Percentiles rank a stretch among this genome's conserved stretches.
Conservation (phyloP, 1,284 basidiomycete species). For the Phellinidium pouzarii region DNA sequence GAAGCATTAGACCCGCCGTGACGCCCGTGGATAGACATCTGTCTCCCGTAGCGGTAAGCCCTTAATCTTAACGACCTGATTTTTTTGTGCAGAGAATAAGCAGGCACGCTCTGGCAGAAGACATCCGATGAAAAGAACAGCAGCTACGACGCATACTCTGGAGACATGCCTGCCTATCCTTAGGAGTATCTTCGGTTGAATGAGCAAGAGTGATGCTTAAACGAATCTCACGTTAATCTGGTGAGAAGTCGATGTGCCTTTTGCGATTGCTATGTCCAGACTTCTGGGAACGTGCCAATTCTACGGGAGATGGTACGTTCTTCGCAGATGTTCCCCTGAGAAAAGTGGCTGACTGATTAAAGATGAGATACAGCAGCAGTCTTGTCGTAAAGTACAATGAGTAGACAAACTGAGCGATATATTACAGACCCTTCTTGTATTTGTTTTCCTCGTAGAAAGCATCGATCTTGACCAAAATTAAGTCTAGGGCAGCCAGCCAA, state of each 20-base stretch:
- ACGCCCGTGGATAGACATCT: no score
- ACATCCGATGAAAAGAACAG: no score
- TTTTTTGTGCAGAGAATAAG: no score
- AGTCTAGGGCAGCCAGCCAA: slow-evolving; percentile 13
- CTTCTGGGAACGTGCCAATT: not conserved
- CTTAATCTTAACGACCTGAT: no score
- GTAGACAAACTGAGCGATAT: not conserved
- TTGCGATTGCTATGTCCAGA: not conserved
- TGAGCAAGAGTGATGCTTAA: not conserved
- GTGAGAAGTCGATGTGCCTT: not conserved
- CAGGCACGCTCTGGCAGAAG: no score
- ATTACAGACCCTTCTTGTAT: slow-evolving; percentile 14
- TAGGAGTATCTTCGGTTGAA: not conserved
- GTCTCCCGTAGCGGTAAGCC: no score
- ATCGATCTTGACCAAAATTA: slow-evolving; percentile 10
- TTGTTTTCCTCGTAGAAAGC: slow-evolving; percentile 10
- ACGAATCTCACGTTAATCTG: not conserved
- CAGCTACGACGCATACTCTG: no score
- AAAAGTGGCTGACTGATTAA: not conserved
- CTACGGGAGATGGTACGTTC: not conserved
- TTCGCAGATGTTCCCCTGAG: no score
- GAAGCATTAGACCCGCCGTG: no score
- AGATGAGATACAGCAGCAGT: not conserved
- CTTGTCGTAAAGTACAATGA: not conserved
- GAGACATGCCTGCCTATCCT: no score